These are phyloP conservation scores for Gracilaria caudata DNA, from an alignment of 23 red algal genomes.

Conservation along the genomic window DNA sequence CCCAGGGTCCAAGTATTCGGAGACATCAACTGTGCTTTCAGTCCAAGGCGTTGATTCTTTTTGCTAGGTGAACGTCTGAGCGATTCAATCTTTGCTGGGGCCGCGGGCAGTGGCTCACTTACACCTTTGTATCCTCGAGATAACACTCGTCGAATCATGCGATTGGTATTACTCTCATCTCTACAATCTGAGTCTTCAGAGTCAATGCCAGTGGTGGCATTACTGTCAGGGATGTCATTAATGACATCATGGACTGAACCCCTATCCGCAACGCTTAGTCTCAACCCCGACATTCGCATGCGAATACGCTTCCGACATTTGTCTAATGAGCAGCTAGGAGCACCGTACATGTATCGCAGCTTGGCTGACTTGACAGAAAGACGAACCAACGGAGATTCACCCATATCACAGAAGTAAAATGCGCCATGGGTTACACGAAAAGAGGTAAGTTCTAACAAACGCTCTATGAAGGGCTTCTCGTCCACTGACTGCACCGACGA, in stretches of 20 bases:
- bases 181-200: not conserved
- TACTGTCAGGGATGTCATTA: not conserved
- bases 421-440: conserved; percentile 52
- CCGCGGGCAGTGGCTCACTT: not conserved
- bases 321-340: conserved; percentile 46
- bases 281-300: conserved; percentile 29
- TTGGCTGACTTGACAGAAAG: conserved; percentile 51
- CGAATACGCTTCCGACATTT: conserved; percentile 53
- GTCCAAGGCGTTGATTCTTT: not conserved
- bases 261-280: conserved; percentile 37
- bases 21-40: not conserved
- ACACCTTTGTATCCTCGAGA: conserved; percentile 37
- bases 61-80: not conserved
- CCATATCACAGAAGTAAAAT: conserved; percentile 73
- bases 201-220: not conserved
- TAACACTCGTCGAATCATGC: conserved; percentile 49
- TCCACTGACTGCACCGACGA: conserved; percentile 46
- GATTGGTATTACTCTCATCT: conserved; percentile 46
- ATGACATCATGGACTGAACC: conserved; percentile 15
- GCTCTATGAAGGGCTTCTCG: conserved; percentile 51
- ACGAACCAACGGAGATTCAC: conserved; percentile 57
- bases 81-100: not conserved
- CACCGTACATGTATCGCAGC: conserved; percentile 59
- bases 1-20: not conserved
- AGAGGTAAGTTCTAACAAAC: conserved; percentile 46